phyloP scores from a whole-genome alignment of 2,329 filamentous ascomycete species.

The Sarocladiaceae sp. region DNA sequence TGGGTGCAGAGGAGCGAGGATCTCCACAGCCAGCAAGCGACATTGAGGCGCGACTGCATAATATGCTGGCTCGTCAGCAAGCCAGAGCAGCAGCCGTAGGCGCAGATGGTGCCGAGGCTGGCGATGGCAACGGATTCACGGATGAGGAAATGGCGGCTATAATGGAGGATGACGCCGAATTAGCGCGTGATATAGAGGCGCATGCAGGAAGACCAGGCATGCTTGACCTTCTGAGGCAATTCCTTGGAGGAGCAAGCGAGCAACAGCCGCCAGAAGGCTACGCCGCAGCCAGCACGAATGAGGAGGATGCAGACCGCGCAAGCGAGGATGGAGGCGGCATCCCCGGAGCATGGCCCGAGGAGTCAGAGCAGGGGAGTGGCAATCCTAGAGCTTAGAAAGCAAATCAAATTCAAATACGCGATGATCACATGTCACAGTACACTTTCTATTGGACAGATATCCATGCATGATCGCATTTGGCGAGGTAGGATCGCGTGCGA shows the following conservation, averaged over 20 bases:
- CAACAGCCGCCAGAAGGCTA: constrained; percentile 13
- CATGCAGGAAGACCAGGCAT: constrained; percentile 23
- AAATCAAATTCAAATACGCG: background rate
- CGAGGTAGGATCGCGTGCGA: background rate
- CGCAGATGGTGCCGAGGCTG: constrained; percentile 14
- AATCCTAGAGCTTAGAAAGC: background rate
- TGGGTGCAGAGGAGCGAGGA: constrained; percentile 34
- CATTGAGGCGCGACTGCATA: constrained; percentile 23
- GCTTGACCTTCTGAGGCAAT: constrained; percentile 19
- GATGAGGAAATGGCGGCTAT: constrained; percentile 22
- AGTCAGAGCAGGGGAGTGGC: constrained; percentile 14
- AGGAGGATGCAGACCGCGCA: constrained; percentile 12
- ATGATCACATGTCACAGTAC: background rate
- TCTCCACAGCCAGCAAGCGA: constrained; percentile 17
- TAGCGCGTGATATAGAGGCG: constrained; percentile 26
- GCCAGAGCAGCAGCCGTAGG: constrained; percentile 12
- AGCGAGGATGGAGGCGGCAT: constrained; percentile 12
- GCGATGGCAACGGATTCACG: constrained; percentile 16
- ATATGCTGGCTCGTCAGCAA: constrained; percentile 21
- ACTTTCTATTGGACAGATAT: no score
- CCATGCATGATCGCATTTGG: no score
- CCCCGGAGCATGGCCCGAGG: constrained; percentile 32
- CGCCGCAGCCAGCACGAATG: constrained; percentile 2
- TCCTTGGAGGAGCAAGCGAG: constrained; percentile 18
- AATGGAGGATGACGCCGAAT: constrained; percentile 25